These are phyloP conservation scores for Colletotrichum zoysiae DNA, from an alignment of 2,329 filamentous ascomycete species.

Conservation along the genomic window DNA sequence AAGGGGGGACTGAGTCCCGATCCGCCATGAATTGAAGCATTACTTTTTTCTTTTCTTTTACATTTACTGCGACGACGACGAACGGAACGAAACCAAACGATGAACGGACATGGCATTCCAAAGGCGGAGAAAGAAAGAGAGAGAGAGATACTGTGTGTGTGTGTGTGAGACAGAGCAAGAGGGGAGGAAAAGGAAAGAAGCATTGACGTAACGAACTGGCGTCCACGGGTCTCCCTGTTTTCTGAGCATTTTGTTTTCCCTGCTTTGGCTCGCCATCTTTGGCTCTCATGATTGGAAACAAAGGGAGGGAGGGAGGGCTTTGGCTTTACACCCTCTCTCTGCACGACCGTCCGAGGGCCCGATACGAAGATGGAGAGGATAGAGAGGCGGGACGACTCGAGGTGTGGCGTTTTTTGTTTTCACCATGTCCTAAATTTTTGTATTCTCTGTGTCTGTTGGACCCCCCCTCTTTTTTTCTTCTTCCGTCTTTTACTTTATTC, in stretches of 20 bases:
- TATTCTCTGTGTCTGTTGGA: not conserved
- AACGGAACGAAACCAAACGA: slow-evolving; percentile 37
- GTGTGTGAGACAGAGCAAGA: not conserved
- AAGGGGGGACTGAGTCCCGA: slow-evolving; percentile 49
- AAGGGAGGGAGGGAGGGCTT: not conserved
- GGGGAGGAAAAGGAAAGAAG: slow-evolving; percentile 5
- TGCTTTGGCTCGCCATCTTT: slow-evolving; percentile 1
- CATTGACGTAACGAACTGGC: slow-evolving; percentile 41
- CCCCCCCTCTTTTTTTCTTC: not conserved
- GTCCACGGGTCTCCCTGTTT: slow-evolving; percentile 37
- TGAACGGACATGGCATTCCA: slow-evolving; percentile 38
- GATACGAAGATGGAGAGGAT: slow-evolving; percentile 5
- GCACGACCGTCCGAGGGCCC: not conserved
- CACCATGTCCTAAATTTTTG: not conserved
- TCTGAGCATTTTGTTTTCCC: slow-evolving; percentile 14
- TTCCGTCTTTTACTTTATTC: not conserved
- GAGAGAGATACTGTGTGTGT: too few species aligned
- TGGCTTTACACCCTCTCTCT: not conserved
- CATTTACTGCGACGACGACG: slow-evolving; percentile 9
- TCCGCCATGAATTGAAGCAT: not conserved
- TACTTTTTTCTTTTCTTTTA: not conserved
- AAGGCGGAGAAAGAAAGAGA: slow-evolving; percentile 1
- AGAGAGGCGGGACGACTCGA: not conserved
- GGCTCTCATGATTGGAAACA: slow-evolving; percentile 19
- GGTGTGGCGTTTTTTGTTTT: slow-evolving; percentile 22